These are phyloP conservation scores for Cytospora chrysosperma DNA, from an alignment of 2,329 filamentous ascomycete species.

Conservation along the genomic window DNA sequence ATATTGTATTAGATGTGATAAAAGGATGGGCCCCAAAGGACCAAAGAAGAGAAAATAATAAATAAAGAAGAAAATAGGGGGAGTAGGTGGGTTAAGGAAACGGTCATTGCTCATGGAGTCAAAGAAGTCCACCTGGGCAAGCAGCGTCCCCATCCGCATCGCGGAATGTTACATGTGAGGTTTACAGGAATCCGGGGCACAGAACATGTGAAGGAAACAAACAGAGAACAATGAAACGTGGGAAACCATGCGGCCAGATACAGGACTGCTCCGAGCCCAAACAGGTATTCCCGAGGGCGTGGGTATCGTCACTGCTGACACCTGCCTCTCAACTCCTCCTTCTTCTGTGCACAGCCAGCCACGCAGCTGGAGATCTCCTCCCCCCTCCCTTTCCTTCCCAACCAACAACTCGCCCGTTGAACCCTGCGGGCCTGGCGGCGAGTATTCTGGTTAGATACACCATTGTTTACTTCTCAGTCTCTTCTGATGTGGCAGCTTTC, in stretches of 20 bases:
- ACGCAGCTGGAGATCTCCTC: no score
- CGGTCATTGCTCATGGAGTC: neutral
- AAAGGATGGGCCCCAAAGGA: neutral
- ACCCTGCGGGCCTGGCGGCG: neutral
- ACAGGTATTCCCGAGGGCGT: neutral
- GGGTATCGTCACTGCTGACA: neutral
- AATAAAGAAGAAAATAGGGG: neutral
- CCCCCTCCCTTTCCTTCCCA: no score
- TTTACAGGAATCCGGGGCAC: neutral
- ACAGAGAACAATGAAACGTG: neutral
- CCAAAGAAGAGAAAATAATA: neutral
- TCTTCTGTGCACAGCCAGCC: no score
- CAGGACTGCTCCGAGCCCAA: neutral
- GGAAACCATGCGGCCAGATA: no score
- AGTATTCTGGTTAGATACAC: neutral
- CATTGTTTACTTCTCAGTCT: neutral
- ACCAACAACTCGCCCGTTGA: neutral
- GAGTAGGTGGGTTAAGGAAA: neutral
- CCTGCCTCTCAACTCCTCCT: neutral
- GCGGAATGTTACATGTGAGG: neutral
- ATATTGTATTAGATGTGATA: neutral
- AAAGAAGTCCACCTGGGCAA: neutral
- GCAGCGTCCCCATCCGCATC: neutral
- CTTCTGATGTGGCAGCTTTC: neutral
- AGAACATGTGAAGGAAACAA: neutral